Evolutionary conservation across 1,284 basidiomycete genomes (phyloP).

Genomic region (Heterobasidion parviporum): DNA sequence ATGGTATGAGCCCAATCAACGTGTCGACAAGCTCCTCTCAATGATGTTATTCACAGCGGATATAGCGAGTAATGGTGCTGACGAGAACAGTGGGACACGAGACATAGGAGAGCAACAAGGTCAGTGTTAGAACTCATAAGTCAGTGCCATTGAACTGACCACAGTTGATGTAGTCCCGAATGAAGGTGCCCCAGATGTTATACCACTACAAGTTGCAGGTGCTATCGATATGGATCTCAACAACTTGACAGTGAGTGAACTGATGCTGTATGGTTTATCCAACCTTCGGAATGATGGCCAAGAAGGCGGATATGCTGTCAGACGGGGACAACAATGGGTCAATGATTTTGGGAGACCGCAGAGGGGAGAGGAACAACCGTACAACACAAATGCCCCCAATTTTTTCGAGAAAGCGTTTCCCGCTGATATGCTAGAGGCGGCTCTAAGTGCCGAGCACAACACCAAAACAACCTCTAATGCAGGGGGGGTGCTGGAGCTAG

Average conservation of each 20-base stretch:
- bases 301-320: conserved; percentile 21
- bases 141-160: no score
- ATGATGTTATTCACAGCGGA: no score
- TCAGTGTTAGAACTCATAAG: no score
- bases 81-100: no score
- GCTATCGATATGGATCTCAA: conserved; percentile 14
- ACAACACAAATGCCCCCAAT: conserved; percentile 22
- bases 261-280: conserved; percentile 11
- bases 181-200: background rate
- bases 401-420: conserved; percentile 24
- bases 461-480: no score
- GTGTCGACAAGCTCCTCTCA: no score
- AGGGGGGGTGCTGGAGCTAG: no score
- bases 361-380: conserved; percentile 6
- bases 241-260: conserved; percentile 5
- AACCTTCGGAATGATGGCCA: conserved; percentile 10
- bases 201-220: conserved; percentile 11
- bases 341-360: background rate
- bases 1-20: background rate
- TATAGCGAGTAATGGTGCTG: no score
- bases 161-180: background rate
- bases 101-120: no score
- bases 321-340: conserved; percentile 13
- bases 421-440: no score
- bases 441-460: no score